Base-by-base conservation (phyloP, 768 basidiomycete genomes). In the Tylopilus balloui region DNA sequence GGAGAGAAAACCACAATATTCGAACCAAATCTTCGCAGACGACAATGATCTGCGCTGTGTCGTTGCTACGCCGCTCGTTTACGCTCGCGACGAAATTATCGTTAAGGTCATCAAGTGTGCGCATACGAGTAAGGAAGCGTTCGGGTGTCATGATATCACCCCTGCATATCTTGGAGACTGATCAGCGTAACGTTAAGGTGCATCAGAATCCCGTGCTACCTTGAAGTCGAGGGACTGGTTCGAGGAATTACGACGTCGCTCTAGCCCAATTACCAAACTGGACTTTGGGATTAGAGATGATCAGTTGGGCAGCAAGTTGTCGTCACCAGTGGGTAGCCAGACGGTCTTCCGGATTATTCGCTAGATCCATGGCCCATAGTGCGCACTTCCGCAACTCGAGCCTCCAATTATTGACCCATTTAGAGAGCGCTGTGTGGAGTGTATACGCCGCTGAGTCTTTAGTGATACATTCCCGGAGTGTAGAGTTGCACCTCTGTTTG, bases 1-100 rank as follows among this genome's bases (percentile, higher is more conserved):
- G 54, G 17, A 62, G 43, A 21, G 65, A 65, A 42, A 69, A 65
- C 67, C 67, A 67, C 32, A 67, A 43, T 11, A 63, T 45, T 15
- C 67, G 65, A 19, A 56, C 31, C 23, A 64, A 25, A 28, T 51
- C 55, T 29, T 62, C 55, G 19, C 59, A 59, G 10, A 51, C 6
- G 38, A 69, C 38, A 23, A 59, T 47, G 38, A 62, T 64, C 42
- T 68, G 67, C 12, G 52, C 50, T 1, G 67, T 67, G 44, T 68
- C 58, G 32, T 40, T 55, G 24, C 25, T 54, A 15, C 63, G 57
- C n/a, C 35, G 50, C 41, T 67, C 59, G 6, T 54, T 59, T 20
- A 58, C 32, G 24, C 49, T 56, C 8, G 50, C 55, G 17, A 58
- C 46, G 8, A 60, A 34, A n/a, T 66, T 55, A 17, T 63, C 56